Evolutionary conservation across 768 basidiomycete genomes (phyloP).

Genomic region (Neoboletus brunneissimus): DNA sequence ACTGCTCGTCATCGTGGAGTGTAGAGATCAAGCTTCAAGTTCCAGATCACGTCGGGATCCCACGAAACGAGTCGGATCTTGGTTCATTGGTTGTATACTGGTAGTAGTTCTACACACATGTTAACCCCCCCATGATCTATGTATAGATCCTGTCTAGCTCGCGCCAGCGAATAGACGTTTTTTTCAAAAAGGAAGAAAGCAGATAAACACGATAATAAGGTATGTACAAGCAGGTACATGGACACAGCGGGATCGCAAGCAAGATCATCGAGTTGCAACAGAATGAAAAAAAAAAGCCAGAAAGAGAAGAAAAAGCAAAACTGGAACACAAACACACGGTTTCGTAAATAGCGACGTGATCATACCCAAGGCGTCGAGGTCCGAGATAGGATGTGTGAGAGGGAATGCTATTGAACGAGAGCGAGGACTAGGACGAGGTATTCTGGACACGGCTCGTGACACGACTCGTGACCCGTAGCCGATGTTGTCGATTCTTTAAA

Average conservation of each 20-base stretch:
- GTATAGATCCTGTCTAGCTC: not conserved
- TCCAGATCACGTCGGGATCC: not conserved
- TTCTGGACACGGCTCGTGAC: constrained; percentile 50
- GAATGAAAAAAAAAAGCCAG: not conserved
- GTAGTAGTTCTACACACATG: constrained; percentile 2
- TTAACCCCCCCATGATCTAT: not conserved
- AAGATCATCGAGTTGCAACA: constrained; percentile 20
- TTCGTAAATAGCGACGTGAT: constrained; percentile 14
- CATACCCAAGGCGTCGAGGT: constrained; percentile 10
- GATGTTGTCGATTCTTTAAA: constrained; percentile 80
- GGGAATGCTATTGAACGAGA: not conserved
- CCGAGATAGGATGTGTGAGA: constrained; percentile 7
- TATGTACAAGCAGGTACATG: constrained; percentile 35
- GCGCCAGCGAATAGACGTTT: not conserved
- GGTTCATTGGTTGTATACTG: not conserved
- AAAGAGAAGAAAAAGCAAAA: not conserved
- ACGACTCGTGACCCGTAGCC: constrained; percentile 68
- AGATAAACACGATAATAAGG: constrained; percentile 37
- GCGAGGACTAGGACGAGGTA: constrained; percentile 18
- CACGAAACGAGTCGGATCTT: not conserved
- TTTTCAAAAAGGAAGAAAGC: not conserved
- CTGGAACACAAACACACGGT: constrained; percentile 7
- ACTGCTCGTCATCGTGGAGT: not conserved
- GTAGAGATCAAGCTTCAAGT: not conserved
- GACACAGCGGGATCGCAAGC: constrained; percentile 21